Evolutionary conservation across 2,329 filamentous ascomycete species (phyloP), one percentile per base, ranked within the genome.

Genomic region (Pseudogymnoascus destructans): DNA sequence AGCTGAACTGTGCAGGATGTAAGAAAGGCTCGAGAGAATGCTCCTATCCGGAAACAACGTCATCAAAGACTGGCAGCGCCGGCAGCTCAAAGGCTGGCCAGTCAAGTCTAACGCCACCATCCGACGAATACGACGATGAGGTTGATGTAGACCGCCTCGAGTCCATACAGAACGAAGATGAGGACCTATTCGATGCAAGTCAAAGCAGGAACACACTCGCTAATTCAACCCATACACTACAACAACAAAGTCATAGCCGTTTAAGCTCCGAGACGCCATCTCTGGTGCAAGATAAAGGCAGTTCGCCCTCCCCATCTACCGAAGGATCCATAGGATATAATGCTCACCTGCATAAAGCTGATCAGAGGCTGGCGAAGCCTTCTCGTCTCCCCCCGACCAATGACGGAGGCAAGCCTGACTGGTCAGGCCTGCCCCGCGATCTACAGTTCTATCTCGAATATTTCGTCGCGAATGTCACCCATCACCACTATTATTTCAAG

Each of bases 11-110:
- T 11, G 40, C 61, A 86, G 90, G 92, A 67, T 98, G 93, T 71
- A 86, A 84, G 65, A 98, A 97, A 72, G 93, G 92, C 55, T 87
- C 84, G 64, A 81, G 93, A 72, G 89, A 95, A 63, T 98, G 93
- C 70, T 78, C 87, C 60, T 98, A 96, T 70, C 92, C 93, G 2
- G 89, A 92, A 54, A 76, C 84, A 27, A 74, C 81, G 52, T 69
- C 73, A 4, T 60, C 63, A 23, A 71, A 70, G 59, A 36, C 62
- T 30, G 58, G 63, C 40, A 55, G 58, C 46, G 58, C 57, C 40
- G 36, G 55, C 40, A 36, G 49, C 49, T 58, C 62, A 38, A 61
- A 60, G 6, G 46, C 59, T n/a, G 54, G 54, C 62, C 66, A 32
- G 63, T 71, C 38, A 68, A 71, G 63, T 65, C 69, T 79, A 61